Percentiles rank a stretch among this genome's conserved stretches.
Conservation (phyloP, 768 basidiomycete species). For the Phaffia tasmanica region DNA sequence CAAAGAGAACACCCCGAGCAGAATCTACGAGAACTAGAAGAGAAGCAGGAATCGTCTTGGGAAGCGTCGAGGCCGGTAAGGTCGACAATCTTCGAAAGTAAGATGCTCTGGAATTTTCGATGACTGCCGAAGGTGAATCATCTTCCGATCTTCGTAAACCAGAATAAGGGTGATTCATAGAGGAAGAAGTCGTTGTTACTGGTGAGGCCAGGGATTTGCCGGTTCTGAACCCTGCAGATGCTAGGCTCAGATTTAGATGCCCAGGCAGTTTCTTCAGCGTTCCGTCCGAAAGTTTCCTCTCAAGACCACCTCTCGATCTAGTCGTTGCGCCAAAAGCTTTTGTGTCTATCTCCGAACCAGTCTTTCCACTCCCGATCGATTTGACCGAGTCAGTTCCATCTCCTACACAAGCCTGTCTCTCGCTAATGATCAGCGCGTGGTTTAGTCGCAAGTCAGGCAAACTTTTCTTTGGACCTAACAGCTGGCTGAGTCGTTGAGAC, state of each 20-base stretch:
- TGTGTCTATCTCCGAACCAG: slow-evolving; percentile 15
- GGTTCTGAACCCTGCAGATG: too few species aligned
- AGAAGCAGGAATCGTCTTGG: slow-evolving; percentile 57
- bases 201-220: not conserved
- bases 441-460: slow-evolving; percentile 65
- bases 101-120: slow-evolving; percentile 71
- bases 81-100: slow-evolving; percentile 90
- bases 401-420: slow-evolving; percentile 28
- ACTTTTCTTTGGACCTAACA: slow-evolving; percentile 56
- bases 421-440: slow-evolving; percentile 39
- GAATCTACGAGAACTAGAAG: slow-evolving; percentile 67
- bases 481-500: slow-evolving; percentile 11
- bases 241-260: not conserved
- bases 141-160: not conserved
- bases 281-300: not conserved
- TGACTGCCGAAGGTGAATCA: slow-evolving; percentile 30
- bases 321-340: not conserved
- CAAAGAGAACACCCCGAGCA: slow-evolving; percentile 84
- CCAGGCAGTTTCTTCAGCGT: slow-evolving; percentile 9
- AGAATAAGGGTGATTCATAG: not conserved
- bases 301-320: not conserved
- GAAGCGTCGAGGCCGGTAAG: slow-evolving; percentile 51
- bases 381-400: slow-evolving; percentile 26
- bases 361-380: slow-evolving; percentile 27
- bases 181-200: not conserved